Conservation (phyloP, 2,329 filamentous ascomycete species). For the Hypoxylon sp. region DNA sequence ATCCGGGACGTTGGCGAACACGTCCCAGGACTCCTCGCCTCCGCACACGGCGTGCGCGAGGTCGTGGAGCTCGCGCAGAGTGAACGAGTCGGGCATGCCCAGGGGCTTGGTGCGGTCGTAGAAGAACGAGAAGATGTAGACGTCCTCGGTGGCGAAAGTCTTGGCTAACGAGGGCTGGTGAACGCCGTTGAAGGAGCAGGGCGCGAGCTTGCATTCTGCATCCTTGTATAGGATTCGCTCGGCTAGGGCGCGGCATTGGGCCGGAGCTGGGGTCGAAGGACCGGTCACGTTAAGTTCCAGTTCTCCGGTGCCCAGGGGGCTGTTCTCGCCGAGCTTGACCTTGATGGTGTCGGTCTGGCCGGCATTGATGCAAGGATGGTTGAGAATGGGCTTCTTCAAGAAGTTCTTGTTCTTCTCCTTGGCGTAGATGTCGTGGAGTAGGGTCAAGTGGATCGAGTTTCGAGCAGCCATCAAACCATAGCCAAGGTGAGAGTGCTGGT, state of each 20-base stretch:
- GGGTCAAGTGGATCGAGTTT: constrained; percentile 82
- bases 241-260: constrained; percentile 90
- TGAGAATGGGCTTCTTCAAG: constrained; percentile 54
- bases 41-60: constrained; percentile 88
- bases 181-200: constrained; percentile 98
- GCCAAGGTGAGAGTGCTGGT: constrained; percentile 97
- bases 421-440: constrained; percentile 80
- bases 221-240: constrained; percentile 95
- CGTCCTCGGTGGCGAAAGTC: constrained; percentile 91
- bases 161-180: constrained; percentile 93
- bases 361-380: constrained; percentile 78
- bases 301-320: constrained; percentile 73
- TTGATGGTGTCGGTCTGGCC: constrained; percentile 82
- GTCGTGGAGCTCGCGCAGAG: constrained; percentile 88
- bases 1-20: constrained; percentile 81
- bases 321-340: constrained; percentile 76
- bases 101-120: constrained; percentile 94
- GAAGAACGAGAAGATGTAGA: constrained; percentile 98
- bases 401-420: constrained; percentile 67
- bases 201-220: constrained; percentile 81
- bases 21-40: constrained; percentile 82
- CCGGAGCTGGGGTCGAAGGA: constrained; percentile 79
- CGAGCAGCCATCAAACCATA: constrained; percentile 97
- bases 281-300: constrained; percentile 89
- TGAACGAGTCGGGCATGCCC: constrained; percentile 99